Conservation (phyloP, 345 rosid species). For the Citrus maxima region DNA sequence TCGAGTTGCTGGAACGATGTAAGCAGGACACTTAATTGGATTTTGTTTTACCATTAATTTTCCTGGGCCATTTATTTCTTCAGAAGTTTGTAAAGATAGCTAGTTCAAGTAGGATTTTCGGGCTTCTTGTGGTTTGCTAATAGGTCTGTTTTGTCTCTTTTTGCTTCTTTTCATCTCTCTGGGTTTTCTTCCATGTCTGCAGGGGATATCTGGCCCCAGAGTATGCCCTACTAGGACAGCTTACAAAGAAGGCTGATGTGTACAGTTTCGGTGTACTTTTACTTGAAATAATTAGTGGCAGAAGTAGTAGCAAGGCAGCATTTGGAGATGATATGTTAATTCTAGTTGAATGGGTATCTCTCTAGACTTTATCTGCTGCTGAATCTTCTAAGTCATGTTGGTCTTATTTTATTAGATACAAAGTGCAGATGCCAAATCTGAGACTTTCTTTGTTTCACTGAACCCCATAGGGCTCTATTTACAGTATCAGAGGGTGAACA, state of each 20-base stretch:
- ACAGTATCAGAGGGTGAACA: not conserved
- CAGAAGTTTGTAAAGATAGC: not conserved
- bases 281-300: constrained; percentile 80
- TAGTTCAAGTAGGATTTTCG: not conserved
- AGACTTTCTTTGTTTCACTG: not conserved
- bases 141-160: not conserved
- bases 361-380: constrained; percentile 3
- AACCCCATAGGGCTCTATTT: not conserved
- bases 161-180: not conserved
- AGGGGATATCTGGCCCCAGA: constrained; percentile 98
- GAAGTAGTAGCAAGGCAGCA: constrained; percentile 75
- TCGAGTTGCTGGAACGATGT: constrained; percentile 80
- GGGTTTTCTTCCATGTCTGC: constrained; percentile 16
- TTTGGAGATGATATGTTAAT: constrained; percentile 66
- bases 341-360: constrained; percentile 88
- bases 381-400: not conserved
- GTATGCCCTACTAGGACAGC: constrained; percentile 79
- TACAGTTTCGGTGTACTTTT: constrained; percentile 87
- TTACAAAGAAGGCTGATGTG: constrained; percentile 92
- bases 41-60: not conserved
- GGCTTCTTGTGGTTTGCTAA: not conserved
- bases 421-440: not conserved
- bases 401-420: not conserved
- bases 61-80: not conserved
- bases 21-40: constrained; percentile 27